Evolutionary conservation across 768 basidiomycete genomes (phyloP), one percentile per base, ranked within the genome.

Genomic region (Omphalotus guepiniiformis): DNA sequence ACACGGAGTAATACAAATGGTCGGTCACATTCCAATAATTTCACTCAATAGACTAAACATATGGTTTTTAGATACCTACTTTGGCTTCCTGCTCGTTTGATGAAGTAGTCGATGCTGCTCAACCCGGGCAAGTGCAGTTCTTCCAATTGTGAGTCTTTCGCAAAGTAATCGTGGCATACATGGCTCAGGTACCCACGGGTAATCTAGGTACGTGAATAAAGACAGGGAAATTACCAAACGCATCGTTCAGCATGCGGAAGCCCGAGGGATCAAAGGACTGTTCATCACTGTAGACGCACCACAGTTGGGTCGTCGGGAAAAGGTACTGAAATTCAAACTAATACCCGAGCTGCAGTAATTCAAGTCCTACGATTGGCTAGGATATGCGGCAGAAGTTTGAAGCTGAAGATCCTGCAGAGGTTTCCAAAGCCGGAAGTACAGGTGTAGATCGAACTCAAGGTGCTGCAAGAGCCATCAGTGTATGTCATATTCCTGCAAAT

Each of bases 241-340:
- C 49, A 81, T 93, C 42, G 89, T 98, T 0, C 81, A 88, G 56
- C 90, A 95, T 53, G 96, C 96, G 1, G 93, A 94, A 65, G 70
- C 76, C 53, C 80, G 93, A 22, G 95, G 95, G 2, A 79, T 99
- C 60, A 94, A 93, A 63, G 95, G 78, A 3, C 71, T 98, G 11
- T 97, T 98, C 66, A 96, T 98, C 62, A 97, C 95, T 0, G 95
- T 98, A 22, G 95, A 98, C 67, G 95, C 95, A 0, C 95, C 95
- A 5, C 93, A 96, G 55, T 82, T 98, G 8, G 95, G 95, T 36
- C 80, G 93, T 11, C 78, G 94, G 50, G 93, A 95, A 63, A 93
- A 94, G 68, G 81, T 70, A 46, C 23, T 38, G 9, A 11, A n/a
- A 8, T 42, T 6, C 23, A n/a, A n/a, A 42, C n/a, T 18, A n/a